These are phyloP conservation scores for Anastatica hierochuntica DNA, from an alignment of 345 rosid genomes.

Conservation along the genomic window DNA sequence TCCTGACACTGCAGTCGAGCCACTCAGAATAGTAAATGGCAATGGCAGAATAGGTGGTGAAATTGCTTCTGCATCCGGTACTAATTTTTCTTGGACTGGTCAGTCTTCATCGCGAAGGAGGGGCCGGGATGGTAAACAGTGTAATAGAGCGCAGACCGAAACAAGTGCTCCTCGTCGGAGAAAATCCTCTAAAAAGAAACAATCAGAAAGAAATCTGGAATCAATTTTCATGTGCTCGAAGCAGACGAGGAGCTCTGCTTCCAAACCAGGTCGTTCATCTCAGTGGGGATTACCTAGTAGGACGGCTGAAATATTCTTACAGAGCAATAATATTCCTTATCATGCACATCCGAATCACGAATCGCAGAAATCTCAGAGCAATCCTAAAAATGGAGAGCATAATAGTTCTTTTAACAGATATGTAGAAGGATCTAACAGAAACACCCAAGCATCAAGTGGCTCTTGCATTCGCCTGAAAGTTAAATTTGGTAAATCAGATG, in stretches of 20 bases:
- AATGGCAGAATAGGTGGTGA: constrained; percentile 33
- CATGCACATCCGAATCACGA: constrained; percentile 29
- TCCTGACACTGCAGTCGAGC: constrained; percentile 28
- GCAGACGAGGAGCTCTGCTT: constrained; percentile 61
- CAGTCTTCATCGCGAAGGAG: constrained; percentile 39
- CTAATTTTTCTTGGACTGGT: constrained; percentile 19
- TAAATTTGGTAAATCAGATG: constrained; percentile 56
- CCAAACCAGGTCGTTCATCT: constrained; percentile 60
- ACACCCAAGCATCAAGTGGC: constrained; percentile 28
- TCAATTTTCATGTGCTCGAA: constrained; percentile 34
- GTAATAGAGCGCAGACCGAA: constrained; percentile 32
- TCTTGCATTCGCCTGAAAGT: constrained; percentile 66
- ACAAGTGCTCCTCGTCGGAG: constrained; percentile 31
- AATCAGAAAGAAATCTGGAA: constrained; percentile 26
- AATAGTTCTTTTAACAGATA: constrained; percentile 23
- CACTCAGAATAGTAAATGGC: constrained; percentile 17
- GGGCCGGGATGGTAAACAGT: constrained; percentile 32
- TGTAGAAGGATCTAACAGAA: constrained; percentile 30
- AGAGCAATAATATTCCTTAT: constrained; percentile 28
- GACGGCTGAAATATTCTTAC: constrained; percentile 35
- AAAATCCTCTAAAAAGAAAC: constrained; percentile 30
- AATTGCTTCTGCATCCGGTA: constrained; percentile 35
- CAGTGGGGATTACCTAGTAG: constrained; percentile 56
- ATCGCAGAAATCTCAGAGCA: constrained; percentile 29
- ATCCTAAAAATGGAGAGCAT: constrained; percentile 28